These are phyloP conservation scores for Collariella sp. DNA, from an alignment of 495 filamentous ascomycete genomes.

Conservation along the genomic window DNA sequence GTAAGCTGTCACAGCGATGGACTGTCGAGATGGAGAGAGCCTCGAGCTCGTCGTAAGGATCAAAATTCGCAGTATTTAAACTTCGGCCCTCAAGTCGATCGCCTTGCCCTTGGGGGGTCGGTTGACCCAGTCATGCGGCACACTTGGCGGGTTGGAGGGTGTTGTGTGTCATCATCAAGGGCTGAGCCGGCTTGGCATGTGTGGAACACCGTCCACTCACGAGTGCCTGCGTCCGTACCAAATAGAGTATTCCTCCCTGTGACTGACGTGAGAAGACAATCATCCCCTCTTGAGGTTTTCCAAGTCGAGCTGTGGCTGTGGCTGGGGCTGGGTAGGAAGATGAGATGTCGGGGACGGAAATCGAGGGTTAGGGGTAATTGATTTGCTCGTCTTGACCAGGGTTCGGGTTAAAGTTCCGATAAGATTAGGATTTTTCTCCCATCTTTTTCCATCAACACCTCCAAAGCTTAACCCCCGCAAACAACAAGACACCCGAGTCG, in stretches of 20 bases:
- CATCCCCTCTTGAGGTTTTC: too few relatives aligned
- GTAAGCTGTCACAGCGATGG: neutral
- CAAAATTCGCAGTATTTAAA: neutral
- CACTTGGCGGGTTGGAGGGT: neutral
- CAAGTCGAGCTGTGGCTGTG: too few relatives aligned
- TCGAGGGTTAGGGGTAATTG: too few relatives aligned
- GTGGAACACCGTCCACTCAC: too few relatives aligned
- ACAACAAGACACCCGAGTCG: neutral
- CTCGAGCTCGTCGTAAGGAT: neutral
- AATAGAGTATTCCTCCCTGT: too few relatives aligned
- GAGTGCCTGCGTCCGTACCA: too few relatives aligned
- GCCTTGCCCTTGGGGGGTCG: neutral
- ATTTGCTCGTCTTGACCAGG: neutral
- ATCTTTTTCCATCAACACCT: neutral
- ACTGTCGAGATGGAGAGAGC: neutral
- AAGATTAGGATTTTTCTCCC: conserved; percentile 12
- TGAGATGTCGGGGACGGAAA: too few relatives aligned
- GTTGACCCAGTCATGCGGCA: conserved; percentile 1
- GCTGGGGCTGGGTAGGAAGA: too few relatives aligned
- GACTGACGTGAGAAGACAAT: too few relatives aligned
- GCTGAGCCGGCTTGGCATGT: conserved; percentile 6
- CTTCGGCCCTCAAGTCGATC: neutral
- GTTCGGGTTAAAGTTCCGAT: conserved; percentile 4
- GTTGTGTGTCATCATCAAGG: neutral
- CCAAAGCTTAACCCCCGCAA: neutral